Evolutionary conservation across 495 filamentous ascomycete genomes (phyloP), one percentile per base, ranked within the genome.

Genomic region (Wilcoxina mikolae): DNA sequence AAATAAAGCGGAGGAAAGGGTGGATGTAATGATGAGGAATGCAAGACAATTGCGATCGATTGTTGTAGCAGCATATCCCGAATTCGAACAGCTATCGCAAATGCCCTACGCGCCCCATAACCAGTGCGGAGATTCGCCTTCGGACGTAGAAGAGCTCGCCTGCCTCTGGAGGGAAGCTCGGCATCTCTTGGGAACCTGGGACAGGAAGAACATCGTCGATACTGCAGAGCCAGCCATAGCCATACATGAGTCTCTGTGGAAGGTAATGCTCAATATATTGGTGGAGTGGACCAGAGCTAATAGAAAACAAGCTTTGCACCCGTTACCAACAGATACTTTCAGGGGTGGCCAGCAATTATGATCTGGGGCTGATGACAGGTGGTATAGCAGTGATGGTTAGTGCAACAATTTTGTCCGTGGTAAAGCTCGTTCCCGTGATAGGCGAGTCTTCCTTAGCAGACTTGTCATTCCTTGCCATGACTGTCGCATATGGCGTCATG

Each of bases 291-390:
- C 17, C 7, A 20, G 4, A 43, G 39, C 39, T 43, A 43, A 43
- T 9, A 43, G 39, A 10, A 43, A 18, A 4, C 7, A 5, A 43
- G 39, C 39, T 43, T 9, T 55, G 60, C 5, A 52, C 43, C 43
- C 39, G 52, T 20, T 65, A 58, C 24, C 64, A 66, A 53, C 54
- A 60, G 43, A 33, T 60, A 27, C 63, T 66, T n/a, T 65, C 64
- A 2, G 47, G 55, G 52, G 84, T 89, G 61, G 87, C 90, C 0
- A 94, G 86, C 69, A 89, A 95, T 58, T 99, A 99, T 67, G 74
- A 94, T 63, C 67, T 93, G 42, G 60, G 68, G 3, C 72, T 71
- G 53, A 79, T 89, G 52, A 59, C 67, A 27, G 17, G 73, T 17
- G 81, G 83, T 20, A 72, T 80, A 11, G 50, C 66, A 15, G 56